Conservation (phyloP, 2,329 filamentous ascomycete genomes). For the Corinectria fuckeliana region DNA sequence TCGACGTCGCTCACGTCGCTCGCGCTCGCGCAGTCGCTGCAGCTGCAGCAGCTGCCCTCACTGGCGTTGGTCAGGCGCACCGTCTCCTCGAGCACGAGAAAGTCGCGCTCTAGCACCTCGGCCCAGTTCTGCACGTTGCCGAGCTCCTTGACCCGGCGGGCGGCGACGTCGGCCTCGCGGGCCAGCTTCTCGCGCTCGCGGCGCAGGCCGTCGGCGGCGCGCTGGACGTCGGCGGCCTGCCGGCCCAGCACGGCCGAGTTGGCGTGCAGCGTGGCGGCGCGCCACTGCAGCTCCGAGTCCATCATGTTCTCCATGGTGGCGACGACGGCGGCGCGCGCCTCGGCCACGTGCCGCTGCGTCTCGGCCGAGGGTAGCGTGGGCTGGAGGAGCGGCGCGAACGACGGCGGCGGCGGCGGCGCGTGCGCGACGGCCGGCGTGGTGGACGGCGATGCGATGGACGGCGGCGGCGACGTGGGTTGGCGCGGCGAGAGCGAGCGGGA, state of each 20-base stretch:
- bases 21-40: constrained; percentile 46
- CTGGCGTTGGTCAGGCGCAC: constrained; percentile 58
- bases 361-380: constrained; percentile 50
- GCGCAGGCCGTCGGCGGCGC: constrained; percentile 64
- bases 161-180: constrained; percentile 67
- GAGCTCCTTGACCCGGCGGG: constrained; percentile 74
- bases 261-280: constrained; percentile 71
- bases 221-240: constrained; percentile 71
- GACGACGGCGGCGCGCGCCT: constrained; percentile 65
- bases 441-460: constrained; percentile 31
- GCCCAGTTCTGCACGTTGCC: constrained; percentile 89
- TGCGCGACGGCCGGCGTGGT: constrained; percentile 26
- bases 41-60: constrained; percentile 45
- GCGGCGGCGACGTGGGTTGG: constrained; percentile 35
- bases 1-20: constrained; percentile 27
- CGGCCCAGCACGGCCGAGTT: constrained; percentile 69
- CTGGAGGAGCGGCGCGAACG: constrained; percentile 35
- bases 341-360: constrained; percentile 56
- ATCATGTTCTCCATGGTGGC: constrained; percentile 73
- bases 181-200: constrained; percentile 71
- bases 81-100: constrained; percentile 70
- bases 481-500: constrained; percentile 29
- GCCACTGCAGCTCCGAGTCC: constrained; percentile 70
- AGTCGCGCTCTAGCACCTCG: constrained; percentile 76
- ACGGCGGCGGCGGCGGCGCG: constrained; percentile 22